Evolutionary conservation across 805 yeast species (phyloP).

Genomic region (Lipomyces lipofer): DNA sequence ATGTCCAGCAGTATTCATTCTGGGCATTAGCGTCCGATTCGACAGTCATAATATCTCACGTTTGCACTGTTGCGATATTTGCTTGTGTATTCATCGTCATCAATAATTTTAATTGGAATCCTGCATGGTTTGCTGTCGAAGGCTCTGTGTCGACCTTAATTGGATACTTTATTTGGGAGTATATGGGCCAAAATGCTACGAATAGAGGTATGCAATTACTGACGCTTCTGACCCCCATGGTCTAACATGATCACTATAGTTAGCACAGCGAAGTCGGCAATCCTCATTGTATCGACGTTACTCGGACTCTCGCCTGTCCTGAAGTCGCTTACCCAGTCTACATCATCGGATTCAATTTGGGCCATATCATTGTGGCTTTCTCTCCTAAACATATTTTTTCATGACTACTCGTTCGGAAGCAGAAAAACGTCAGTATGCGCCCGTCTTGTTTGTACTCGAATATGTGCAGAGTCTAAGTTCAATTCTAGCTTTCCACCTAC

Average conservation of each 20-base stretch:
- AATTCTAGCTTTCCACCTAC: slow-evolving; percentile 44
- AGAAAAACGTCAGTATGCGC: slow-evolving; percentile 17
- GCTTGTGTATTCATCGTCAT: slow-evolving; percentile 66
- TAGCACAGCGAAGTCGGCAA: slow-evolving; percentile 54
- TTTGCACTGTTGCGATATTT: slow-evolving; percentile 63
- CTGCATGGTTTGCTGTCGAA: slow-evolving; percentile 37
- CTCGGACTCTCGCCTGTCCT: slow-evolving; percentile 85
- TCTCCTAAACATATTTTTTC: slow-evolving; percentile 62
- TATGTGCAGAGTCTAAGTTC: background rate
- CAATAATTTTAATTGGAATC: slow-evolving; percentile 37
- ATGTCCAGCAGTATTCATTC: slow-evolving; percentile 67
- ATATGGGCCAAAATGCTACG: slow-evolving; percentile 10
- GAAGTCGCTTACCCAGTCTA: slow-evolving; percentile 81
- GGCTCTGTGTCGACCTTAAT: slow-evolving; percentile 36
- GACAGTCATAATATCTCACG: slow-evolving; percentile 63
- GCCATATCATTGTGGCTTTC: slow-evolving; percentile 81
- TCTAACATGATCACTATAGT: background rate
- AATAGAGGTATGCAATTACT: slow-evolving; percentile 6
- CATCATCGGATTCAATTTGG: slow-evolving; percentile 95
- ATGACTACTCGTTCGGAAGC: slow-evolving; percentile 61
- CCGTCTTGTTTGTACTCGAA: background rate
- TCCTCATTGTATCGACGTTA: slow-evolving; percentile 67
- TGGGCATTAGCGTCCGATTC: slow-evolving; percentile 70
- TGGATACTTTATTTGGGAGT: slow-evolving; percentile 36
- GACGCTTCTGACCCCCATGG: background rate